A percentile compares a stretch with the other conserved stretches of the same genome.
These are phyloP conservation scores for Hypoxylon sp. DNA, from an alignment of 2,329 filamentous ascomycete genomes.

Conservation along the genomic window DNA sequence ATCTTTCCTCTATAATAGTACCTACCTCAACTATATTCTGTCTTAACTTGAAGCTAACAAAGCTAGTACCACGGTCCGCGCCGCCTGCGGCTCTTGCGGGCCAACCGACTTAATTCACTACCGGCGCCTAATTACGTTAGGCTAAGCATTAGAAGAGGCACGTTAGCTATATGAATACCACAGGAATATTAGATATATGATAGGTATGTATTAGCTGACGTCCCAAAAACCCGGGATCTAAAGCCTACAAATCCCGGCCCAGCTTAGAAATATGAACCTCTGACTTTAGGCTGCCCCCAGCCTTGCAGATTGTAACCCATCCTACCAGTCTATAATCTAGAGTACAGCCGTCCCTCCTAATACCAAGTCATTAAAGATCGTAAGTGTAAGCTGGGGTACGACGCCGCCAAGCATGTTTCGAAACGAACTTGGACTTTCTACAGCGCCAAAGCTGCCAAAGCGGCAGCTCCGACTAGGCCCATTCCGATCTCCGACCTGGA, in stretches of 20 bases:
- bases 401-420: not conserved
- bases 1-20: not conserved
- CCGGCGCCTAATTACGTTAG: not conserved
- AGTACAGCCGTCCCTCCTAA: conserved; percentile 27
- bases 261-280: conserved; percentile 13
- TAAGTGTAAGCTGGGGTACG: conserved; percentile 23
- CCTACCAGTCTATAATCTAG: conserved; percentile 41
- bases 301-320: conserved; percentile 31
- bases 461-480: conserved; percentile 50
- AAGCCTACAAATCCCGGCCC: conserved; percentile 10
- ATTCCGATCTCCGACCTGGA: conserved; percentile 49
- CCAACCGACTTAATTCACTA: not conserved
- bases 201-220: conserved; percentile 20
- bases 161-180: not conserved
- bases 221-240: conserved; percentile 6
- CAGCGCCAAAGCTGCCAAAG: conserved; percentile 49
- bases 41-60: not conserved
- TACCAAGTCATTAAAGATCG: conserved; percentile 38
- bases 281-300: conserved; percentile 11
- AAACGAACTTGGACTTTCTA: conserved; percentile 26
- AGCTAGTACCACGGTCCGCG: not conserved
- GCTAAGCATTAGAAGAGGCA: not conserved
- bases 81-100: not conserved
- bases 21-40: not conserved
- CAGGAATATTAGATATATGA: conserved; percentile 1